Evolutionary conservation across 331 rosid genomes (phyloP).

Genomic region (Arachis monticola): DNA sequence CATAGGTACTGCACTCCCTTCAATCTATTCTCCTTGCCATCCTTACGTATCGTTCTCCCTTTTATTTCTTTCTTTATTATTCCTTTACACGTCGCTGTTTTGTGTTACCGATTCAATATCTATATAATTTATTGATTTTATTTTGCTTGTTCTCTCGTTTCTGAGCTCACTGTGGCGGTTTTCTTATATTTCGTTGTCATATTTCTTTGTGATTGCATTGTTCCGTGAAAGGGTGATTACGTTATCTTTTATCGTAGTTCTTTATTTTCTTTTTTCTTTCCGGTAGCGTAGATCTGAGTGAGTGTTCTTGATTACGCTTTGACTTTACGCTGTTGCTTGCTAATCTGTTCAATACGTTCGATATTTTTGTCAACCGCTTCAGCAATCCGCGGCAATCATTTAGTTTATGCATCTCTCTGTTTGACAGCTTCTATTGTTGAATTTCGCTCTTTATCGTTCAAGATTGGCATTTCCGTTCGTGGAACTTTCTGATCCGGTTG

Average conservation of each 20-base stretch:
- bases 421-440: slow-evolving; percentile 6
- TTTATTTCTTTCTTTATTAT: background rate
- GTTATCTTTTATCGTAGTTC: background rate
- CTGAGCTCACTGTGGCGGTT: slow-evolving; percentile 12
- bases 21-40: slow-evolving; percentile 1
- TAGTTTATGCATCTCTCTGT: background rate
- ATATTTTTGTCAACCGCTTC: background rate
- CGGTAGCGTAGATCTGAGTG: slow-evolving; percentile 28
- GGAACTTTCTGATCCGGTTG: background rate
- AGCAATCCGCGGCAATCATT: background rate
- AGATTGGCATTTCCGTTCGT: background rate
- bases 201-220: background rate
- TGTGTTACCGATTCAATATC: background rate
- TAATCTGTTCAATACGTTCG: slow-evolving; percentile 1
- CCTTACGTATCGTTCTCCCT: background rate
- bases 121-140: background rate
- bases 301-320: slow-evolving; percentile 31
- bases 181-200: background rate
- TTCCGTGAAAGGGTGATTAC: background rate
- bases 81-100: slow-evolving; percentile 2
- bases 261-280: background rate
- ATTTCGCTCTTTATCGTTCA: slow-evolving; percentile 1
- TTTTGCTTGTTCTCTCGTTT: background rate
- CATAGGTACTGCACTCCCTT: slow-evolving; percentile 31
- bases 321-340: background rate